Percentiles rank a stretch among this genome's conserved stretches.
phyloP scores from a whole-genome alignment of 2,329 filamentous ascomycete genomes.

The Ceratocystis papillata region DNA sequence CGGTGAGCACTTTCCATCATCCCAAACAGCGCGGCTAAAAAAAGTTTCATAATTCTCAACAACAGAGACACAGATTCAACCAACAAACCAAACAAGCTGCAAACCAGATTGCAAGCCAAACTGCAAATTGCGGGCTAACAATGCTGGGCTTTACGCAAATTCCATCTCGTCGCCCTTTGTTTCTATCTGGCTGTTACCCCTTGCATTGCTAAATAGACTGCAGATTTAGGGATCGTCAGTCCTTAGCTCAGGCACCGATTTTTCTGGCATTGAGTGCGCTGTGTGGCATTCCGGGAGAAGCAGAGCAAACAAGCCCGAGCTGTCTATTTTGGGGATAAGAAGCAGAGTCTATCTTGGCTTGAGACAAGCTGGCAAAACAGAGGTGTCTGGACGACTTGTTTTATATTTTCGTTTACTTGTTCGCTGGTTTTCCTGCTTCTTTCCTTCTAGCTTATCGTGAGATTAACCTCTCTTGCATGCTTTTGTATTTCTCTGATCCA shows the following conservation, averaged over 20 bases:
- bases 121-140: background rate
- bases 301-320: background rate
- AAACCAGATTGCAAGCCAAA: background rate
- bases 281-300: background rate
- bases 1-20: background rate
- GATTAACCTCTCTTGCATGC: background rate
- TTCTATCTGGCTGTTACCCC: background rate
- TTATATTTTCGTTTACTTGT: background rate
- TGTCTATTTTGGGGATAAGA: background rate
- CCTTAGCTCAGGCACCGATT: slow-evolving; percentile 6
- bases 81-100: too few relatives aligned
- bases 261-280: slow-evolving; percentile 7
- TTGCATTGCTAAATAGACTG: slow-evolving; percentile 11
- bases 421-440: background rate
- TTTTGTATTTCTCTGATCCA: background rate
- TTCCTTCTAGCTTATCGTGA: background rate
- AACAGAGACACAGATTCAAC: background rate
- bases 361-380: slow-evolving; percentile 3
- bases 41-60: slow-evolving; percentile 2
- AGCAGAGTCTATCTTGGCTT: too few relatives aligned
- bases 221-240: slow-evolving; percentile 8
- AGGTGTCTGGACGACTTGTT: background rate
- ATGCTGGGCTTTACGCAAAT: slow-evolving; percentile 8
- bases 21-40: slow-evolving; percentile 2
- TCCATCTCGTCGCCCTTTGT: background rate